phyloP scores from a whole-genome alignment of 1,284 basidiomycete species.

The Spongiforma sp. region DNA sequence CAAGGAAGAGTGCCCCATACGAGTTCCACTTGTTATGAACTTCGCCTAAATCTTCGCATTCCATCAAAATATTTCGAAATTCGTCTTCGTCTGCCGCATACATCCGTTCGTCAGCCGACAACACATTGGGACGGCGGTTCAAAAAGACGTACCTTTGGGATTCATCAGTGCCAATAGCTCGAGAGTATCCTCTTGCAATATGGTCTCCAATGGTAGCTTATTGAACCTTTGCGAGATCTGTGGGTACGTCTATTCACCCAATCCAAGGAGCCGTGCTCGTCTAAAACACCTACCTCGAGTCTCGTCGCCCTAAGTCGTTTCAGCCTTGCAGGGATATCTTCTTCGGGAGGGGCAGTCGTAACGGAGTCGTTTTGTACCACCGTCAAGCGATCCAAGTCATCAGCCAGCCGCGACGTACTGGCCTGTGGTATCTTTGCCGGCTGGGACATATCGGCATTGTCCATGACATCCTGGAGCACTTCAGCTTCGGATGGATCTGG shows the following conservation, averaged over 20 bases:
- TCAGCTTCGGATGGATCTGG: slow-evolving; percentile 26
- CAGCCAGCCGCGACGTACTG: neutral
- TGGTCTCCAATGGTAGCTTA: slow-evolving; percentile 3
- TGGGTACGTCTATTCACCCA: neutral
- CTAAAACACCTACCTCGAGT: slow-evolving; percentile 15
- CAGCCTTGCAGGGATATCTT: slow-evolving; percentile 21
- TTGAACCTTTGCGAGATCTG: slow-evolving; percentile 23
- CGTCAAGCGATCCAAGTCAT: neutral
- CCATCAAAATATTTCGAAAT: slow-evolving; percentile 22
- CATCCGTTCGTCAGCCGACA: slow-evolving; percentile 9
- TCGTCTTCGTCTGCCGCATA: slow-evolving; percentile 14
- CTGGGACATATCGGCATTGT: slow-evolving; percentile 2
- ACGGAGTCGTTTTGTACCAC: neutral
- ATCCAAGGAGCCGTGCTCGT: neutral
- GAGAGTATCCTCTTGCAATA: slow-evolving; percentile 34
- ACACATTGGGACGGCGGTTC: neutral
- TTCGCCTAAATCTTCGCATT: slow-evolving; percentile 22
- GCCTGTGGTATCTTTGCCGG: slow-evolving; percentile 9
- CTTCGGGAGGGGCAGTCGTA: neutral
- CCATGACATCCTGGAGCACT: slow-evolving; percentile 16
- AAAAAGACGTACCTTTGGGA: slow-evolving; percentile 22
- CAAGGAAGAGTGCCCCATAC: slow-evolving; percentile 28
- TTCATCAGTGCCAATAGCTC: slow-evolving; percentile 25
- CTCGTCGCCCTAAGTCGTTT: slow-evolving; percentile 26
- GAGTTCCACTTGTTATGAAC: slow-evolving; percentile 26